Conservation (phyloP, 2,329 filamentous ascomycete species). For the Gliomastix tumulicola region DNA sequence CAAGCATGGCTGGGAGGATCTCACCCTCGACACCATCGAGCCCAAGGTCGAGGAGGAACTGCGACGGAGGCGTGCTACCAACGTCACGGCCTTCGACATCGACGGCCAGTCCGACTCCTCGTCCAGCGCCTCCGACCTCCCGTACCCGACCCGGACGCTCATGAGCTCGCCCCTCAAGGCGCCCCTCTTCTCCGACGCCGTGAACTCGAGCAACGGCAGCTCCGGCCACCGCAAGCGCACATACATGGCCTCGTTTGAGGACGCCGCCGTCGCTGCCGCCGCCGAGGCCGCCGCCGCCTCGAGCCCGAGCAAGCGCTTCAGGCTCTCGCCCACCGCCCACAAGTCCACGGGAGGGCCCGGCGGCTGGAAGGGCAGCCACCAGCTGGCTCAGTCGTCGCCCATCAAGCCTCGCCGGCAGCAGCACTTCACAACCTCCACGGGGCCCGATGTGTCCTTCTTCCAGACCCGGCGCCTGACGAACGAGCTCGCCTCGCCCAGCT, state of each 20-base stretch:
- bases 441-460: conserved; percentile 73
- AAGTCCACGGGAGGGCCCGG: too few relatives aligned
- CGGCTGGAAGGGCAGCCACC: conserved; percentile 77
- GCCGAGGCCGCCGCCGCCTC: conserved; percentile 32
- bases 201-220: conserved; percentile 64
- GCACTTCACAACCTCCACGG: conserved; percentile 65
- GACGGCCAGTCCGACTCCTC: conserved; percentile 82
- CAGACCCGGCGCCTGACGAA: conserved; percentile 62
- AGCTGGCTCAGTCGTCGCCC: conserved; percentile 79
- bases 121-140: conserved; percentile 72
- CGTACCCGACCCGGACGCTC: conserved; percentile 48
- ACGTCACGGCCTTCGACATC: conserved; percentile 56
- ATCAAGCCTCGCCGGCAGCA: conserved; percentile 69
- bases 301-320: conserved; percentile 62
- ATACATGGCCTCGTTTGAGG: conserved; percentile 52
- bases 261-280: conserved; percentile 20
- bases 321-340: conserved; percentile 53
- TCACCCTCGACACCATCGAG: conserved; percentile 80
- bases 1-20: conserved; percentile 88
- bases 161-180: conserved; percentile 83
- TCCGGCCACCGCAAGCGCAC: conserved; percentile 59
- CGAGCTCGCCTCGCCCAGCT: conserved; percentile 51
- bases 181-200: conserved; percentile 76
- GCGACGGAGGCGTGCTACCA: conserved; percentile 61
- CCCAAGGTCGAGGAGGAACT: conserved; percentile 76